Percentiles rank a stretch among this genome's conserved stretches.
Evolutionary conservation across 1,139 yeast species (phyloP).

Genomic region (Yamadazyma atmosphaerica): DNA sequence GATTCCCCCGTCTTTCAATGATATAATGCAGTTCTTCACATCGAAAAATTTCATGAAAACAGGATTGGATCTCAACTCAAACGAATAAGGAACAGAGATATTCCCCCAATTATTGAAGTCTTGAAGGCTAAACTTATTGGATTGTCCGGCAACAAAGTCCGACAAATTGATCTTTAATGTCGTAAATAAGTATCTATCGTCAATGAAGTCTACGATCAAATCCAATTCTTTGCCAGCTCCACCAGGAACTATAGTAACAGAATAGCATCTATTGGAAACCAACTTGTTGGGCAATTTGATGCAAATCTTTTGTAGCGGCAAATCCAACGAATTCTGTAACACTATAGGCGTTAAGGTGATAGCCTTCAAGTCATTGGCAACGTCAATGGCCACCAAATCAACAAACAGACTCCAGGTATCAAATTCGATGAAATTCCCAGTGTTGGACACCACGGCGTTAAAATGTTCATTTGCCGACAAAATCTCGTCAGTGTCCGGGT

Average conservation of each 20-base stretch:
- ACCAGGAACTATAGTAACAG: conserved; percentile 16
- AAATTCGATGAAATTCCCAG: conserved; percentile 28
- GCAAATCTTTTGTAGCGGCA: conserved; percentile 29
- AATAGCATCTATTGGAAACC: conserved; percentile 24
- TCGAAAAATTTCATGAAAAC: conserved; percentile 52
- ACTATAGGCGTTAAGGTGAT: conserved; percentile 33
- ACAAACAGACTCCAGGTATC: conserved; percentile 18
- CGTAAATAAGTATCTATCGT: conserved; percentile 32
- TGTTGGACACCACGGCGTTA: conserved; percentile 19
- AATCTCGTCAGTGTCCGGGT: conserved; percentile 13
- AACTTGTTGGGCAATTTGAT: conserved; percentile 37
- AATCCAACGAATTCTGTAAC: conserved; percentile 1
- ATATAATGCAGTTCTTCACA: conserved; percentile 45
- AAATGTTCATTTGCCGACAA: conserved; percentile 24
- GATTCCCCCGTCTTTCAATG: conserved; percentile 72
- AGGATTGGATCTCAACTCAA: conserved; percentile 65
- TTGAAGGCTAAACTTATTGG: conserved; percentile 23
- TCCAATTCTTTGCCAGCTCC: conserved; percentile 14
- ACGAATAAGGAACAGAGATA: conserved; percentile 70
- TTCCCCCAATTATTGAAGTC: conserved; percentile 55
- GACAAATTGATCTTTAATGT: conserved; percentile 30
- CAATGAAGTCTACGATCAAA: conserved; percentile 28
- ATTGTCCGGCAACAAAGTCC: conserved; percentile 28
- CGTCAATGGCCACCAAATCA: conserved; percentile 26
- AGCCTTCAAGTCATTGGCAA: conserved; percentile 31